Evolutionary conservation across 2,329 filamentous ascomycete species (phyloP).

Genomic region (Ceratocystis destructans): DNA sequence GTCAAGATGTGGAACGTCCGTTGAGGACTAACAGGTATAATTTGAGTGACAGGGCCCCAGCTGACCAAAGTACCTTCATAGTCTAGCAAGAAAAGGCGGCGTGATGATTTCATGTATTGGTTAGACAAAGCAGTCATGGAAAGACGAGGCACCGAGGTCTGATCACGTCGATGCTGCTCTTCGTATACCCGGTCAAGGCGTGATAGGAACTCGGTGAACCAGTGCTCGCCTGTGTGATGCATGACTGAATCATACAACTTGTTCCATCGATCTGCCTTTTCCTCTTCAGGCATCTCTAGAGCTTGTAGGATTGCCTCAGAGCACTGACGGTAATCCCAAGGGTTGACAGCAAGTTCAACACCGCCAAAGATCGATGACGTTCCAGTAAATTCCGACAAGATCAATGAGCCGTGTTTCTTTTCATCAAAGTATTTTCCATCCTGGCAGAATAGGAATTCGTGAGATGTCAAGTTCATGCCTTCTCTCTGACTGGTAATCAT

Average conservation of each 20-base stretch:
- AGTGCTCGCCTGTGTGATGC: conserved; percentile 70
- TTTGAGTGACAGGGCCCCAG: conserved; percentile 71
- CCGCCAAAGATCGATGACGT: conserved; percentile 74
- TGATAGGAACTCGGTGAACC: conserved; percentile 64
- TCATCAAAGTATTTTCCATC: conserved; percentile 56
- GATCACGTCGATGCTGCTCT: conserved; percentile 72
- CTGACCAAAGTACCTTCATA: conserved; percentile 87
- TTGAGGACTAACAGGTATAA: conserved; percentile 71
- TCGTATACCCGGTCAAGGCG: conserved; percentile 64
- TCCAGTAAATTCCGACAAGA: conserved; percentile 89
- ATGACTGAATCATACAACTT: conserved; percentile 60
- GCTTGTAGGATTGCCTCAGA: conserved; percentile 74
- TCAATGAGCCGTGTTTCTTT: conserved; percentile 77
- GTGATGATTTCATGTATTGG: conserved; percentile 51
- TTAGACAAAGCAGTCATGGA: conserved; percentile 51
- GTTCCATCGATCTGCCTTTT: conserved; percentile 62
- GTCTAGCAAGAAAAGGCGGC: conserved; percentile 76
- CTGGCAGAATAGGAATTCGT: conserved; percentile 88
- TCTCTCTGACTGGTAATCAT: conserved; percentile 94
- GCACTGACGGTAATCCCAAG: conserved; percentile 85
- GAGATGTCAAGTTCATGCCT: conserved; percentile 92
- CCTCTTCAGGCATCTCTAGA: conserved; percentile 62
- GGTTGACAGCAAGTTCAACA: conserved; percentile 75
- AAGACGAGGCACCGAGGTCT: conserved; percentile 73
- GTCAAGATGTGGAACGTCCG: conserved; percentile 71